Conservation (phyloP, 1,139 yeast genomes). For the Kodamaea arcana region DNA sequence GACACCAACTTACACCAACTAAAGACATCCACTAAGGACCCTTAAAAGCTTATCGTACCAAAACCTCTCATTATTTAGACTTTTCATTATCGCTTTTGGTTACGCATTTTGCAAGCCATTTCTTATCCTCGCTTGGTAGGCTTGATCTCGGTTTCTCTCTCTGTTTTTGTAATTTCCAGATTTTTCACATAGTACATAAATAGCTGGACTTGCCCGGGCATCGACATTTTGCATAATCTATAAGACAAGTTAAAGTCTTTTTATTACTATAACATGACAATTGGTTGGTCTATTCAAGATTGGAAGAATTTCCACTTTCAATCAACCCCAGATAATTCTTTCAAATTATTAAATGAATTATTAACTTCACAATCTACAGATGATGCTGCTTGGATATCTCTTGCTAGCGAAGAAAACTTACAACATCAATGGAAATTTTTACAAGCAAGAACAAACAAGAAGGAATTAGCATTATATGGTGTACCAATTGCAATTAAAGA, state of each 20-base stretch:
- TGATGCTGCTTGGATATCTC: conserved; percentile 90
- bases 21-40: no score
- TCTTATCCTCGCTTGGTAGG: no score
- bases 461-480: conserved; percentile 65
- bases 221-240: no score
- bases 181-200: no score
- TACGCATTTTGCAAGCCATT: no score
- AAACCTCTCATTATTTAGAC: no score
- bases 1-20: no score
- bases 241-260: no score
- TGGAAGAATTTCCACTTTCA: conserved; percentile 69
- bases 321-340: conserved; percentile 62
- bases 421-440: conserved; percentile 75
- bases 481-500: conserved; percentile 95
- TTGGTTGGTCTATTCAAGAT: conserved; percentile 46
- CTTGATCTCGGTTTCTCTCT: neutral
- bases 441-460: conserved; percentile 56
- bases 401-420: conserved; percentile 58
- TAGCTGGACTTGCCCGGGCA: no score
- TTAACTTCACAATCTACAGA: conserved; percentile 42
- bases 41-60: no score
- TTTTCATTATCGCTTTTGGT: no score
- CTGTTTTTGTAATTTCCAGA: neutral
- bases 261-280: conserved; percentile 19
- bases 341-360: conserved; percentile 43